Conservation (phyloP, 768 basidiomycete genomes). For the Lactarius pseudohatsudake region DNA sequence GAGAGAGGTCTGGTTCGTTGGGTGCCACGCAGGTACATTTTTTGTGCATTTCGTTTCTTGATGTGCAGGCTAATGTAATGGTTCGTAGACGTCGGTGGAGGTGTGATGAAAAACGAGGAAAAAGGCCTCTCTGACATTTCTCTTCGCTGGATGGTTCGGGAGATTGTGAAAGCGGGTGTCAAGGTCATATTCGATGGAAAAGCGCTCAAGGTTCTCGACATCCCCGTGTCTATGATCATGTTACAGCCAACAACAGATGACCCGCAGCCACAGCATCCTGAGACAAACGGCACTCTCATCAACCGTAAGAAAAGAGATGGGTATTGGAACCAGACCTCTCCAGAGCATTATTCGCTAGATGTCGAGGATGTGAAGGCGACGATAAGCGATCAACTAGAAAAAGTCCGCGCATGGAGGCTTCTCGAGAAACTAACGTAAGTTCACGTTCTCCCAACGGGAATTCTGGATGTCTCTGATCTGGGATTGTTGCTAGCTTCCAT, state of each 20-base stretch:
- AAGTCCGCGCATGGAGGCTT: too few species aligned
- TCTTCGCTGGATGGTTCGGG: conserved; percentile 26
- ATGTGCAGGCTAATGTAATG: not conserved
- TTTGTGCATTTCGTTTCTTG: not conserved
- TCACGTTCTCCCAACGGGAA: not conserved
- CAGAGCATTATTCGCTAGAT: too few species aligned
- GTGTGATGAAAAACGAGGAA: not conserved
- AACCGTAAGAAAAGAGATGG: not conserved
- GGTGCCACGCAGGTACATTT: conserved; percentile 12
- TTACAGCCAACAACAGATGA: not conserved
- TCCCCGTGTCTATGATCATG: not conserved
- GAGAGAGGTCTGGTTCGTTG: conserved; percentile 21
- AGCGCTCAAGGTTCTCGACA: conserved; percentile 3
- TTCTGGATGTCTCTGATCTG: not conserved
- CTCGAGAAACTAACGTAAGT: too few species aligned
- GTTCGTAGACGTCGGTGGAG: conserved; percentile 24
- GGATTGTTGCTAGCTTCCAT: not conserved
- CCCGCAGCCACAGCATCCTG: not conserved
- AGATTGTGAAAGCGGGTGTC: conserved; percentile 6
- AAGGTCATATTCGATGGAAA: conserved; percentile 1
- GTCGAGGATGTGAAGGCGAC: too few species aligned
- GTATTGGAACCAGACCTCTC: not conserved
- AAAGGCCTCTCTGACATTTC: conserved; percentile 15
- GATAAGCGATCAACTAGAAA: too few species aligned
- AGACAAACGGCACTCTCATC: not conserved